Evolutionary conservation across 2,329 filamentous ascomycete species (phyloP).

Genomic region (Talaromyces sp.): DNA sequence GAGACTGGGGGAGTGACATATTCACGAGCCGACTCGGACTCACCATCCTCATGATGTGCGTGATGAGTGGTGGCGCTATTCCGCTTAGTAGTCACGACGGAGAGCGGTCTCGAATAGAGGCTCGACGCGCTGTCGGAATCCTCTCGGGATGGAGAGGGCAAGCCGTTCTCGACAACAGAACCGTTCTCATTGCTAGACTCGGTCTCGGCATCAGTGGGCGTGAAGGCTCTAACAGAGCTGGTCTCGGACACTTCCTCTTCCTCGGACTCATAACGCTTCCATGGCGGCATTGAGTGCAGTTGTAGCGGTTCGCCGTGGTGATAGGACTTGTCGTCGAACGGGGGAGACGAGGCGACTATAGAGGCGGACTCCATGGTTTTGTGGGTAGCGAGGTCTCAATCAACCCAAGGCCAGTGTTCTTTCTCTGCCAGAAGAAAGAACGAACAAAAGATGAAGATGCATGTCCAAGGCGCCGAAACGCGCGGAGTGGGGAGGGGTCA

Average conservation of each 20-base stretch:
- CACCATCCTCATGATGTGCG: background rate
- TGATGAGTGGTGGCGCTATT: slow-evolving; percentile 3
- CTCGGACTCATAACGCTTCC: slow-evolving; percentile 32
- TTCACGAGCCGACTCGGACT: slow-evolving; percentile 1
- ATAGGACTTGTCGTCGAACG: slow-evolving; percentile 20
- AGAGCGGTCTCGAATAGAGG: slow-evolving; percentile 6
- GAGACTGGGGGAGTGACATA: slow-evolving; percentile 5
- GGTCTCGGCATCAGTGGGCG: slow-evolving; percentile 21
- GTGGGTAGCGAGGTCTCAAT: background rate
- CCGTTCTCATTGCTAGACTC: slow-evolving; percentile 12
- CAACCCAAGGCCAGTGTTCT: background rate
- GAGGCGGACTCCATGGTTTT: slow-evolving; percentile 5
- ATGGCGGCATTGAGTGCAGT: slow-evolving; percentile 25
- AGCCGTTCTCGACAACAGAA: background rate
- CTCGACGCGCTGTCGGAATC: slow-evolving; percentile 2
- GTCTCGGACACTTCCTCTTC: slow-evolving; percentile 35
- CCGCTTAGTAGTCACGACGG: slow-evolving; percentile 9
- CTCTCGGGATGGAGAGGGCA: slow-evolving; percentile 12
- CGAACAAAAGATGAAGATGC: background rate
- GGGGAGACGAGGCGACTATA: slow-evolving; percentile 2
- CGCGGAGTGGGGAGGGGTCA: background rate
- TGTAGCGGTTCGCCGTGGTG: slow-evolving; percentile 19
- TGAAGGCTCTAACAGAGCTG: slow-evolving; percentile 26
- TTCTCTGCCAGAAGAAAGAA: background rate
- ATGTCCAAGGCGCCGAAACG: background rate